Base-by-base conservation (phyloP, 2,329 filamentous ascomycete species). In the Zymoseptoria crescenta region DNA sequence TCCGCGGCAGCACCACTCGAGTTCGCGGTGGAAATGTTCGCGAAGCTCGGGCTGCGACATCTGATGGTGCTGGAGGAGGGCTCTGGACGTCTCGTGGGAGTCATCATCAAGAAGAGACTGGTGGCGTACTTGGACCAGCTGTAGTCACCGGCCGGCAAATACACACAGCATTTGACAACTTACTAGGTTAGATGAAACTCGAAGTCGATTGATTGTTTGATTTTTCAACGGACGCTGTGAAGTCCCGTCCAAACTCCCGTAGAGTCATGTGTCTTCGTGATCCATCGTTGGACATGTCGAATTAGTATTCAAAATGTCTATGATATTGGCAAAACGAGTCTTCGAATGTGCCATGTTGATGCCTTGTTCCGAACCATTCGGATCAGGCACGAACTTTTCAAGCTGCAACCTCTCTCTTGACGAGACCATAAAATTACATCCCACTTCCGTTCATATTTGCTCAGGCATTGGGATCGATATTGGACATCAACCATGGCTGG, bases 11-110 rank as follows among this genome's bases (percentile, higher is more conserved):
- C 82, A 50, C 82, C 82, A 8, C 74, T 85, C 65, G 83, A 85
- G 68, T 82, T 82, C 68, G 80, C 77, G 0, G 79, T 83, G 1
- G 82, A 84, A 69, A 80, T 85, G 77, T 84, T 85, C 72, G 78
- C 77, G 2, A 83, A 83, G 66, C 65, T 85, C 49, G 82, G 82
- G 0, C 62, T 84, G 63, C 71, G 81, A 59, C 76, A 83, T 71
- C 61, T 84, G 50, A 78, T 81, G 65, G 71, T 84, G 5, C 75
- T 79, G 1, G 80, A 81, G 61, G 78, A 82, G 60, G 35, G 80
- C 1, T 80, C 74, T 21, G 76, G 80, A 1, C 73, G 64, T 61
- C 68, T 83, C 52, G 70, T 81, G 2, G 81, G 82, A 0, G 79
- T 84, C 0, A 75, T 83, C 27, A 81, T 84, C 59, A 85, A 84